Evolutionary conservation across 495 filamentous ascomycete genomes (phyloP).

Genomic region (Tuber aestivum): DNA sequence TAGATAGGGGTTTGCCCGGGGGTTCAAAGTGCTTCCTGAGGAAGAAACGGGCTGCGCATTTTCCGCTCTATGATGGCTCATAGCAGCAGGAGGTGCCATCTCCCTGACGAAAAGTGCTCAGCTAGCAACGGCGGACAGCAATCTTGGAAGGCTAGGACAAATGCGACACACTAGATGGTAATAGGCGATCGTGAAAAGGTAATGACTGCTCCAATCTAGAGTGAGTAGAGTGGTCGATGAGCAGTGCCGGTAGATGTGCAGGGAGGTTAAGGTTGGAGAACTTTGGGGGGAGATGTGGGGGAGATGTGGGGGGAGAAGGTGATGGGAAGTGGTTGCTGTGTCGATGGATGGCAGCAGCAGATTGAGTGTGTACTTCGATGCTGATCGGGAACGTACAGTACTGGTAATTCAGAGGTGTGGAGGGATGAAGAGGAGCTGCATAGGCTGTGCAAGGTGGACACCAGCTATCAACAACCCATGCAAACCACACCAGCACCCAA

Average conservation of each 20-base stretch:
- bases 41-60: neutral
- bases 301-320: neutral
- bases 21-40: neutral
- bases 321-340: neutral
- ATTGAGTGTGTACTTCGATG: neutral
- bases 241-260: neutral
- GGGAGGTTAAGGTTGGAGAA: neutral
- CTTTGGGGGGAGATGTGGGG: neutral
- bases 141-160: neutral
- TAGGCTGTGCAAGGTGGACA: neutral
- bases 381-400: neutral
- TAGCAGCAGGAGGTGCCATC: conserved; percentile 1
- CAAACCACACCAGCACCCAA: too few species aligned
- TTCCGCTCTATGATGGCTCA: neutral
- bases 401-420: too few species aligned
- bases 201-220: neutral
- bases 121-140: neutral
- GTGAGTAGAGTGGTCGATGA: neutral
- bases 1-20: neutral
- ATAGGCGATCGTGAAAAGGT: neutral
- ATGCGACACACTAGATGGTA: neutral
- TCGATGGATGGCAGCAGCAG: neutral
- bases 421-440: neutral
- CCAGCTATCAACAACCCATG: neutral
- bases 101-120: neutral